phyloP scores from a whole-genome alignment of 2,329 filamentous ascomycete species.

The Ceratocystis cacaofunesta region DNA sequence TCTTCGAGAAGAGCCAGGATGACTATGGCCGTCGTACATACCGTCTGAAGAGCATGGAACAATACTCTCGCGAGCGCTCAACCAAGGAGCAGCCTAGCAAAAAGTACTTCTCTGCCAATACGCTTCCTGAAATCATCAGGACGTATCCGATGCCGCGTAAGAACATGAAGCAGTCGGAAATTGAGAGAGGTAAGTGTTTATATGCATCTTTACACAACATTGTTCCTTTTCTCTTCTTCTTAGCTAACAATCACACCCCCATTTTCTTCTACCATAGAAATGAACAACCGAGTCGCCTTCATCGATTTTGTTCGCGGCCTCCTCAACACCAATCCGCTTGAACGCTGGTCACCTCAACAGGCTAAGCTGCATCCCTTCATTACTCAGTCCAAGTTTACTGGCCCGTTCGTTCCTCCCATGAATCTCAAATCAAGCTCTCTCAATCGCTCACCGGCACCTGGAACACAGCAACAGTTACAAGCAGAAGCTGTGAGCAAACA shows the following conservation, averaged over 20 bases:
- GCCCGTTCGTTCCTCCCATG: slow-evolving; percentile 93
- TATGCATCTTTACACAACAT: background rate
- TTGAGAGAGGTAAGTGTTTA: slow-evolving; percentile 65
- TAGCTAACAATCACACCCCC: background rate
- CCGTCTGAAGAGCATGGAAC: slow-evolving; percentile 90
- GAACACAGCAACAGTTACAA: slow-evolving; percentile 89
- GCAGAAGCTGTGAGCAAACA: slow-evolving; percentile 90
- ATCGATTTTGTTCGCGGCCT: slow-evolving; percentile 95
- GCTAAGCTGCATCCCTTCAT: slow-evolving; percentile 97
- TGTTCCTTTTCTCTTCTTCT: background rate
- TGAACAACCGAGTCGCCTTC: slow-evolving; percentile 94
- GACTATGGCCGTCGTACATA: slow-evolving; percentile 87
- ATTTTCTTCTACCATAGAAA: slow-evolving; percentile 46
- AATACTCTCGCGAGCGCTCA: slow-evolving; percentile 87
- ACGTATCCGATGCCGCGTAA: slow-evolving; percentile 97
- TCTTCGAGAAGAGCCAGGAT: slow-evolving; percentile 77
- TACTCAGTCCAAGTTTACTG: slow-evolving; percentile 93
- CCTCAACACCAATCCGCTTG: slow-evolving; percentile 85
- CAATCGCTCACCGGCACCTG: slow-evolving; percentile 77
- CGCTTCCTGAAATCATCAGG: slow-evolving; percentile 90
- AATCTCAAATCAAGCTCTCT: slow-evolving; percentile 78
- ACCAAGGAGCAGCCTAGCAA: slow-evolving; percentile 99
- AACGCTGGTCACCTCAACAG: slow-evolving; percentile 95
- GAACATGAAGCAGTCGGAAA: slow-evolving; percentile 96
- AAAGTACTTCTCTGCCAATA: slow-evolving; percentile 94